A percentile compares a stretch with the other conserved stretches of the same genome.
phyloP scores from a whole-genome alignment of 2,329 filamentous ascomycete species.

The Xylaria sp. region DNA sequence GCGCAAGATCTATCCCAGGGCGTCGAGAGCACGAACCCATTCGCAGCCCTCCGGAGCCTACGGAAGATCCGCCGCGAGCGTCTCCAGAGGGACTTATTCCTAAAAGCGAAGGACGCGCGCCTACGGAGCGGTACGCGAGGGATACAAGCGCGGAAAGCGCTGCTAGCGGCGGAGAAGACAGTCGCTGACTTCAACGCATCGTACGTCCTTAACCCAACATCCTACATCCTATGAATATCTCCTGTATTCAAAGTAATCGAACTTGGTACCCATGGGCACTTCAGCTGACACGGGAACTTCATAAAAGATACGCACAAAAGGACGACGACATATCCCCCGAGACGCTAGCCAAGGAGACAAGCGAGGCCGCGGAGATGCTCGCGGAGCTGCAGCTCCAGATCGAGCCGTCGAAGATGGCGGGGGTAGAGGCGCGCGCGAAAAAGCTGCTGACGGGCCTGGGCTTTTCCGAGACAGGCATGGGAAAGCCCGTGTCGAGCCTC shows the following conservation, averaged over 20 bases:
- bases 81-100: conserved; percentile 71
- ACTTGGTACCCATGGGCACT: not conserved
- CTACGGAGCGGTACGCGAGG: conserved; percentile 81
- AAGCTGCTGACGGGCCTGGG: conserved; percentile 76
- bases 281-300: conserved; percentile 7
- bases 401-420: conserved; percentile 71
- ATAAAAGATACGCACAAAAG: conserved; percentile 60
- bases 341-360: conserved; percentile 71
- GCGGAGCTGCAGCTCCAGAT: conserved; percentile 74
- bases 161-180: conserved; percentile 75
- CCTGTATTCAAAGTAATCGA: not conserved
- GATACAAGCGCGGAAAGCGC: conserved; percentile 77
- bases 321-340: conserved; percentile 67
- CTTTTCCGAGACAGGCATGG: conserved; percentile 72
- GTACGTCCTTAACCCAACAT: conserved; percentile 53
- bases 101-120: conserved; percentile 77
- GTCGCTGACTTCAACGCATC: conserved; percentile 66
- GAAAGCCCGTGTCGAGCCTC: conserved; percentile 70
- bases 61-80: conserved; percentile 72
- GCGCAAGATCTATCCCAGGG: conserved; percentile 66
- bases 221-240: not conserved
- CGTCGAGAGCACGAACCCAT: conserved; percentile 67
- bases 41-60: conserved; percentile 69
- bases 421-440: conserved; percentile 74
- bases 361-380: conserved; percentile 76